A percentile compares a stretch with the other conserved stretches of the same genome.
Evolutionary conservation across 2,329 filamentous ascomycete genomes (phyloP).

Genomic region (Fusarium sp.): DNA sequence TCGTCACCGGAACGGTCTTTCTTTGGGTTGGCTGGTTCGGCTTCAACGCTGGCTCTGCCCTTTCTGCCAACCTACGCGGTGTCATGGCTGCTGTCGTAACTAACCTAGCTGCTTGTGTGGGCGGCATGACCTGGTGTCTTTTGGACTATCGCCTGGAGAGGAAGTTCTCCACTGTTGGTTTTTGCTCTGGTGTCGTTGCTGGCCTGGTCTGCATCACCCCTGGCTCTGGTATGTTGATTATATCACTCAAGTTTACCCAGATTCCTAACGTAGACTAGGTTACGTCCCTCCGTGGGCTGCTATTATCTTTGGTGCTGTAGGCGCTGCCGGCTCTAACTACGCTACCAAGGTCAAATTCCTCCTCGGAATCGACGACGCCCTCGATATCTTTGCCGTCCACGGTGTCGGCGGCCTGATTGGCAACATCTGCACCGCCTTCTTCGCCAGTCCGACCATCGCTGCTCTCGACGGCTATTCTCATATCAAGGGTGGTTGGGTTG

Average conservation of each 20-base stretch:
- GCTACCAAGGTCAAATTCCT: slow-evolving; percentile 93
- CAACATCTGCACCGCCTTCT: slow-evolving; percentile 85
- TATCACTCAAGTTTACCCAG: background rate
- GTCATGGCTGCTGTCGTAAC: slow-evolving; percentile 91
- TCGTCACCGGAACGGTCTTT: slow-evolving; percentile 93
- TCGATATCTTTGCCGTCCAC: slow-evolving; percentile 91
- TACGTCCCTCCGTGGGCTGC: slow-evolving; percentile 90
- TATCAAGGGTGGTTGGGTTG: slow-evolving; percentile 85
- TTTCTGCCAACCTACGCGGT: slow-evolving; percentile 85
- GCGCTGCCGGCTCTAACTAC: slow-evolving; percentile 86
- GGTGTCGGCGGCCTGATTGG: slow-evolving; percentile 83
- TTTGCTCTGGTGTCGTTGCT: slow-evolving; percentile 91
- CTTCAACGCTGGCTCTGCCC: slow-evolving; percentile 90
- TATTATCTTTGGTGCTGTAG: slow-evolving; percentile 82
- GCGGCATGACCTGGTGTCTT: slow-evolving; percentile 90
- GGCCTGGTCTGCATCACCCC: slow-evolving; percentile 92
- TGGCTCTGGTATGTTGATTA: slow-evolving; percentile 73
- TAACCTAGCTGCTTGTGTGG: slow-evolving; percentile 86
- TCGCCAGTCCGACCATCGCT: slow-evolving; percentile 88
- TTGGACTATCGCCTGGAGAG: slow-evolving; percentile 90
- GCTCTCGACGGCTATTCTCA: slow-evolving; percentile 78
- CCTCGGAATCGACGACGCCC: slow-evolving; percentile 83
- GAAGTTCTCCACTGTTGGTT: slow-evolving; percentile 94
- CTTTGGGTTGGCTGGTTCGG: slow-evolving; percentile 97
- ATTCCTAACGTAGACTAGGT: slow-evolving; percentile 55